Evolutionary conservation across 192 early-diverging fungal genomes (phyloP), one percentile per base, ranked within the genome.

Genomic region (Linnemannia zychae): DNA sequence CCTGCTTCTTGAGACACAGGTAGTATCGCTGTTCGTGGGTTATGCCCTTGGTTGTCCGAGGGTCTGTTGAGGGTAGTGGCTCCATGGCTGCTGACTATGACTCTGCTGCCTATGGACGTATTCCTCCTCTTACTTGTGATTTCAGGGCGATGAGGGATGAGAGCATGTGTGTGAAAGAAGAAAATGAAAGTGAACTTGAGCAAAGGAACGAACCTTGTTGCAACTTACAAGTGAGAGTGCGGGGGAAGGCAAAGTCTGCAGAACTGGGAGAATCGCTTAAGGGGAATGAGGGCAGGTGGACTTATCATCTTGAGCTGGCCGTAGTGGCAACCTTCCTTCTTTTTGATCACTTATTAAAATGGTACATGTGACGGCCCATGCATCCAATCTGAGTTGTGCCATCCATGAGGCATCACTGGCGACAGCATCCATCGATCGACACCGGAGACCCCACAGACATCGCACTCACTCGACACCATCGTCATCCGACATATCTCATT

Each of bases 1-100:
- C 74, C n/a, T 79, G 77, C 67, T 85, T 85, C 66, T 79, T 78
- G n/a, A 85, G 74, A 73, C 83, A 85, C 5, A 85, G 69, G 17
- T 76, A 16, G 70, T 85, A 85, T 6, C 83, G 67, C 53, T 85
- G 83, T 63, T 85, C 78, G 47, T 85, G 77, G 0, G 83, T 85
- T 7, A 85, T 79, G 24, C 81, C 81, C 46, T 78, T 82, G 7
- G 66, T 52, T 18, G 52, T 72, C 47, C 73, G 31, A n/a, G 76
- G 36, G 68, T 71, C 65, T 52, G 12, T 46, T 52, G 63, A 16
- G 5, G 66, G 67, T 49, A 69, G 22, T 31, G 57, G 57, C 12
- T 63, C 28, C 57, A 63, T 63, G 28, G 28, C 28, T 24, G 9
- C 57, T 63, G 12, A 57, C 28, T 63, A 44, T 44, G 28, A 11